phyloP scores from a whole-genome alignment of 2,329 filamentous ascomycete genomes.

The Fusarium nelsonii region DNA sequence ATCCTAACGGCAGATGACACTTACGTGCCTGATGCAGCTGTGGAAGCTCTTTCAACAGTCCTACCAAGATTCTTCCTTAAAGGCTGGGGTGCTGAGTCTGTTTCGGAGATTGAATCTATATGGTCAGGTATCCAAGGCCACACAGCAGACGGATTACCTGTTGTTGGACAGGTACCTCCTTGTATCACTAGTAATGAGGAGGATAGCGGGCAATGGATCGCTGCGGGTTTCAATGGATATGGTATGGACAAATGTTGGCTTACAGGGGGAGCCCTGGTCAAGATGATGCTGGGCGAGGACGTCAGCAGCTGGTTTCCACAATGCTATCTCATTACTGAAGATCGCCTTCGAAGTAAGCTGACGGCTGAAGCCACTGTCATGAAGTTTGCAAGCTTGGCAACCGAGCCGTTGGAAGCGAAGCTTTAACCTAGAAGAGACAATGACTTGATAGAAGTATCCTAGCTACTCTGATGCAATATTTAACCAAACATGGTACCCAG shows the following conservation, averaged over 20 bases:
- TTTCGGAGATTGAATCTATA: slow-evolving; percentile 29
- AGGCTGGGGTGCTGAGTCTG: slow-evolving; percentile 44
- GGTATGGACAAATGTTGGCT: slow-evolving; percentile 66
- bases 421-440: neutral
- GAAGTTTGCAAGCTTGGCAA: neutral
- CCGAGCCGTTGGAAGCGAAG: neutral
- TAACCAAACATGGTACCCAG: slow-evolving; percentile 12
- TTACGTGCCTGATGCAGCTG: slow-evolving; percentile 52
- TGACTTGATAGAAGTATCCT: too few species aligned
- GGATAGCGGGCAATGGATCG: slow-evolving; percentile 57
- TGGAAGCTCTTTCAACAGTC: slow-evolving; percentile 52
- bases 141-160: slow-evolving; percentile 60
- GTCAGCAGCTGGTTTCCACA: slow-evolving; percentile 42
- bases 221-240: slow-evolving; percentile 62
- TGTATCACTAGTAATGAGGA: slow-evolving; percentile 20
- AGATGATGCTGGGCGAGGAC: slow-evolving; percentile 45
- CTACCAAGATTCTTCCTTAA: slow-evolving; percentile 56
- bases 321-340: slow-evolving; percentile 21
- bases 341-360: slow-evolving; percentile 3
- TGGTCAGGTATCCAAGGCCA: slow-evolving; percentile 63
- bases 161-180: slow-evolving; percentile 58
- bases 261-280: slow-evolving; percentile 56
- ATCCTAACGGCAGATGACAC: slow-evolving; percentile 51
- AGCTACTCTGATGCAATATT: neutral
- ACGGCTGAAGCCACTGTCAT: neutral